phyloP scores from a whole-genome alignment of 352 stramenopile species.

The Phytophthora idaei region DNA sequence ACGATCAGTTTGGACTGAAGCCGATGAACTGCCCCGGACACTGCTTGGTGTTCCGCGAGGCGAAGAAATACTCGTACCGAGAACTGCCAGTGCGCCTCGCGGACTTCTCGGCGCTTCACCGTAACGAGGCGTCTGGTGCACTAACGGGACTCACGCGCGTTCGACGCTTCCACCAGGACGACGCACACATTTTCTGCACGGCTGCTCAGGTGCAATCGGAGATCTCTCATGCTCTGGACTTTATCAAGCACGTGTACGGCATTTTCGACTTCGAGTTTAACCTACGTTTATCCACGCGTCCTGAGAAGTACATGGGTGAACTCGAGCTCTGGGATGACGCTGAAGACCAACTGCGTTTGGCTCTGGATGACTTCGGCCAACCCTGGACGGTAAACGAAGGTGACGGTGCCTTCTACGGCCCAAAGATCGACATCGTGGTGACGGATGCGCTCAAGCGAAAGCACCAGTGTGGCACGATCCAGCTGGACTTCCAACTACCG shows the following conservation, averaged over 20 bases:
- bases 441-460: slow-evolving; percentile 95
- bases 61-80: slow-evolving; percentile 94
- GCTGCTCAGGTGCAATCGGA: slow-evolving; percentile 96
- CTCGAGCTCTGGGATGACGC: slow-evolving; percentile 95
- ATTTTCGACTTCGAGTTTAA: slow-evolving; percentile 97
- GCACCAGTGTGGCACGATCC: slow-evolving; percentile 98
- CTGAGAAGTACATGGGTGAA: slow-evolving; percentile 95
- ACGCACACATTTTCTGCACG: slow-evolving; percentile 98
- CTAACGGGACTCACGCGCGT: slow-evolving; percentile 97
- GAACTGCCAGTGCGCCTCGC: slow-evolving; percentile 95
- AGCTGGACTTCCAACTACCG: slow-evolving; percentile 99
- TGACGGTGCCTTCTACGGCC: slow-evolving; percentile 97
- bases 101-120: slow-evolving; percentile 95
- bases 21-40: slow-evolving; percentile 99
- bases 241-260: slow-evolving; percentile 95
- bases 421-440: slow-evolving; percentile 98
- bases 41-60: slow-evolving; percentile 97
- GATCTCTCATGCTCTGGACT: slow-evolving; percentile 93
- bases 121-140: slow-evolving; percentile 95
- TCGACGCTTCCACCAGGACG: slow-evolving; percentile 98
- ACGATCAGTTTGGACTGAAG: slow-evolving; percentile 96
- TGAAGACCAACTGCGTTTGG: slow-evolving; percentile 71
- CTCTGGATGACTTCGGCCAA: slow-evolving; percentile 71
- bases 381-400: slow-evolving; percentile 92
- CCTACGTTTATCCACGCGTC: slow-evolving; percentile 92